These are phyloP conservation scores for Peribolospora baueri DNA, from an alignment of 768 basidiomycete genomes.

Conservation along the genomic window DNA sequence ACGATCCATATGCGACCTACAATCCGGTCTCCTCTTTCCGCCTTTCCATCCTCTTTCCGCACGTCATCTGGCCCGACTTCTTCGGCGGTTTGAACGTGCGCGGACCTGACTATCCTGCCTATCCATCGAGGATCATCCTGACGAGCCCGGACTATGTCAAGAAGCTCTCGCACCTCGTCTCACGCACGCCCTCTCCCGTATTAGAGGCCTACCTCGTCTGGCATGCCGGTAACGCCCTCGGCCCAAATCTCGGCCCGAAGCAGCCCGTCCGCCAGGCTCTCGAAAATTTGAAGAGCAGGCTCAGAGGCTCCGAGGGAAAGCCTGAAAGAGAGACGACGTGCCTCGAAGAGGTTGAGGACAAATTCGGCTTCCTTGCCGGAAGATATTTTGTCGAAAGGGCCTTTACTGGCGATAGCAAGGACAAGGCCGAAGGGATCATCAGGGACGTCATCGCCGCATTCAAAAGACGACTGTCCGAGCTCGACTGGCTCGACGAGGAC, in stretches of 20 bases:
- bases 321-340: constrained; percentile 64
- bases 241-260: constrained; percentile 34
- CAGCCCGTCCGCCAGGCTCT: constrained; percentile 60
- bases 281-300: constrained; percentile 39
- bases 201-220: constrained; percentile 68
- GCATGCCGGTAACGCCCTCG: constrained; percentile 35
- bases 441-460: constrained; percentile 56
- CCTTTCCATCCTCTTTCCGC: constrained; percentile 31
- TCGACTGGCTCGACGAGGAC: constrained; percentile 78
- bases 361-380: constrained; percentile 71
- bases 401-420: constrained; percentile 38
- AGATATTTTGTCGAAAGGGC: constrained; percentile 48
- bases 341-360: constrained; percentile 40
- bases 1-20: constrained; percentile 68
- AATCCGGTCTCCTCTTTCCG: constrained; percentile 53
- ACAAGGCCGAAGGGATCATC: constrained; percentile 62
- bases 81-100: constrained; percentile 44
- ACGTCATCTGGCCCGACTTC: constrained; percentile 65
- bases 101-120: constrained; percentile 38
- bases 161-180: constrained; percentile 43
- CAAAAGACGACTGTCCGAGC: constrained; percentile 41
- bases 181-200: constrained; percentile 38
- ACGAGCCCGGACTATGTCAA: constrained; percentile 54
- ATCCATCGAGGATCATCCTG: constrained; percentile 44
- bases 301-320: constrained; percentile 70